Evolutionary conservation across 2,329 filamentous ascomycete species (phyloP), one percentile per base, ranked within the genome.

Genomic region (Talaromyces sp.): DNA sequence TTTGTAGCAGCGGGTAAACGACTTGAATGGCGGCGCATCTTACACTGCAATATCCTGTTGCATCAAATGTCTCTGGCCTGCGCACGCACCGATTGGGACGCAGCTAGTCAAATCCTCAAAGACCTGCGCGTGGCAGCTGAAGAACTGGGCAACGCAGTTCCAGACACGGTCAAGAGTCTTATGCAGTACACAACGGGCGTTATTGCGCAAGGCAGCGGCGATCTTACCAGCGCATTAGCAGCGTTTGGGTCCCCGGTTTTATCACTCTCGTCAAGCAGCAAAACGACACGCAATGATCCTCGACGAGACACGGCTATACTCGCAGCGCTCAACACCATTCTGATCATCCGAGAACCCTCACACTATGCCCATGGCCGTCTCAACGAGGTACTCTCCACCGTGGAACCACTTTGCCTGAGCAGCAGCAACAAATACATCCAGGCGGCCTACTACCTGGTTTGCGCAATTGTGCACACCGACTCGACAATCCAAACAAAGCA

Each of bases 401-500:
- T 96, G 6, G 84, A 87, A 57, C 82, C 85, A 0, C 80, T 89
- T 56, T 95, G 90, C 73, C 75, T 79, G 19, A 81, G 83, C 58
- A 89, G 92, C 71, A 81, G 84, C 41, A 93, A 90, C 73, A 82
- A 84, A 67, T 89, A 93, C 68, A 86, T 97, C 60, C 84, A 85
- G 64, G 88, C 89, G 32, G 90, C 90, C 0, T 93, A 89, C 78
- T 86, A 89, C 69, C 82, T 96, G 11, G 82, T 93, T 60, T 83
- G 87, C 65, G 89, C 91, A 6, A 86, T 88, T 2, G 82, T 89
- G 6, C 69, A 88, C 79, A 71, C 85, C 77, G 67, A 84, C 81
- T 84, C 88, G 27, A 88, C 95, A 63, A 86, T 90, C 62, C 85
- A 89, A 63, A 87, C 89, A 59, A 97, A 96, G 75, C 84, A 88